Evolutionary conservation across 495 filamentous ascomycete genomes (phyloP).

Genomic region (Acidomyces sp.): DNA sequence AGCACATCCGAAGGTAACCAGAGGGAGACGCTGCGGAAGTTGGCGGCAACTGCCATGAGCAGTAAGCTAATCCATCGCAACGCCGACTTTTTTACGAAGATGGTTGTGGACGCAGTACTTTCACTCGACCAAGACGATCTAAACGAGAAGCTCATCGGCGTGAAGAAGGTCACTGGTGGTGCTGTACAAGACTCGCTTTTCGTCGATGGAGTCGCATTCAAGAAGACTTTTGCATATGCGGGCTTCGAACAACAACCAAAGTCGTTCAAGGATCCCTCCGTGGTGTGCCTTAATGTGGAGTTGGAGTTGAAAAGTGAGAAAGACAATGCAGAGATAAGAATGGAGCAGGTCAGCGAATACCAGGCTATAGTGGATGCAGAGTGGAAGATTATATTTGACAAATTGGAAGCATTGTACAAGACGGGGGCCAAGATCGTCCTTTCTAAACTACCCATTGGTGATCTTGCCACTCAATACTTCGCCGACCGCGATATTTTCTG

Average conservation of each 20-base stretch:
- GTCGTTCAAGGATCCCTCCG: conserved; percentile 80
- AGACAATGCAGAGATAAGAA: conserved; percentile 95
- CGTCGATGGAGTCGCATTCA: conserved; percentile 96
- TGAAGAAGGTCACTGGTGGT: conserved; percentile 95
- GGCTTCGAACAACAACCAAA: conserved; percentile 99
- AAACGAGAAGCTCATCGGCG: conserved; percentile 93
- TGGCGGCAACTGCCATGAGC: conserved; percentile 97
- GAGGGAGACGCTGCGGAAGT: conserved; percentile 74
- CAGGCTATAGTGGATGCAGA: conserved; percentile 98
- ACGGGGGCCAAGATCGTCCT: conserved; percentile 94
- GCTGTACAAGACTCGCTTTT: conserved; percentile 94
- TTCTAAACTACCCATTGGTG: conserved; percentile 93
- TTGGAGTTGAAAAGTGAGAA: conserved; percentile 96
- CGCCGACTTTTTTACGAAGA: conserved; percentile 93
- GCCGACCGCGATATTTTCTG: conserved; percentile 98
- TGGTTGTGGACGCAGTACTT: conserved; percentile 95
- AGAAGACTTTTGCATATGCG: conserved; percentile 98
- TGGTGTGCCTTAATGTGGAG: conserved; percentile 94
- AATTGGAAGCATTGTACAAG: conserved; percentile 83
- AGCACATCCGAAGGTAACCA: conserved; percentile 74
- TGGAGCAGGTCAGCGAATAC: conserved; percentile 98
- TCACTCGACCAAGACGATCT: conserved; percentile 96
- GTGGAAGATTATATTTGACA: conserved; percentile 99
- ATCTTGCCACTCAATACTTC: conserved; percentile 94
- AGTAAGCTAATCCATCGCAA: conserved; percentile 98